Evolutionary conservation across 192 early-diverging fungal species (phyloP).

Genomic region (Gigaspora rosea): DNA sequence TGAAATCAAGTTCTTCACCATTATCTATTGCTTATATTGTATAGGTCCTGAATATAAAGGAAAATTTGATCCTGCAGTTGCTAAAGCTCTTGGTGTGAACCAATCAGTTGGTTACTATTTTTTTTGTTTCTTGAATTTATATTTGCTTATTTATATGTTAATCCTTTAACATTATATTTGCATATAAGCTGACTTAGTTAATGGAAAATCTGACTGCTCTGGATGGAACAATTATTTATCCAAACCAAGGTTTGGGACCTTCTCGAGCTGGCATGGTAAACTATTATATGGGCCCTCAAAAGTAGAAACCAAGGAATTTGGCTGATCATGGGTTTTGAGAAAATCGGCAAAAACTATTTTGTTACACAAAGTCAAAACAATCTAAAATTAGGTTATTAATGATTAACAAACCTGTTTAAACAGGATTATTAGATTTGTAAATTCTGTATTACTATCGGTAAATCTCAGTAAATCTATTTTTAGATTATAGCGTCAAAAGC

Average conservation of each 20-base stretch:
- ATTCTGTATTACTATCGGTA: too few species aligned
- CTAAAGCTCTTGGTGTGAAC: conserved; percentile 69
- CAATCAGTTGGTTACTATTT: conserved; percentile 41
- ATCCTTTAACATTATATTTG: not conserved
- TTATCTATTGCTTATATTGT: conserved; percentile 72
- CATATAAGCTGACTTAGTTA: conserved; percentile 47
- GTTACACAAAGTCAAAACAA: too few species aligned
- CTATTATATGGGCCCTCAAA: too few species aligned
- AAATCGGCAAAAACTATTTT: too few species aligned
- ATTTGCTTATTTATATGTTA: not conserved
- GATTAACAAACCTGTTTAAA: too few species aligned
- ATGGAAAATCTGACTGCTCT: conserved; percentile 59
- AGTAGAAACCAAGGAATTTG: too few species aligned
- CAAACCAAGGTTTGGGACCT: conserved; percentile 68
- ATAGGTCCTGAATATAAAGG: conserved; percentile 72
- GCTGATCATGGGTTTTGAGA: too few species aligned
- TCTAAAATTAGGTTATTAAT: too few species aligned
- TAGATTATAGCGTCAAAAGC: too few species aligned
- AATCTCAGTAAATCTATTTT: too few species aligned
- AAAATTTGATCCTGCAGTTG: conserved; percentile 76
- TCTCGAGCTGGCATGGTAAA: conserved; percentile 59
- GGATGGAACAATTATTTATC: conserved; percentile 67
- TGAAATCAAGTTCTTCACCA: conserved; percentile 50
- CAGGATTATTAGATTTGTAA: too few species aligned
- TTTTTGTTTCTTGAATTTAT: not conserved